Evolutionary conservation across 2,329 filamentous ascomycete genomes (phyloP), one percentile per base, ranked within the genome.

Genomic region (Colletotrichum gloeosporioides): DNA sequence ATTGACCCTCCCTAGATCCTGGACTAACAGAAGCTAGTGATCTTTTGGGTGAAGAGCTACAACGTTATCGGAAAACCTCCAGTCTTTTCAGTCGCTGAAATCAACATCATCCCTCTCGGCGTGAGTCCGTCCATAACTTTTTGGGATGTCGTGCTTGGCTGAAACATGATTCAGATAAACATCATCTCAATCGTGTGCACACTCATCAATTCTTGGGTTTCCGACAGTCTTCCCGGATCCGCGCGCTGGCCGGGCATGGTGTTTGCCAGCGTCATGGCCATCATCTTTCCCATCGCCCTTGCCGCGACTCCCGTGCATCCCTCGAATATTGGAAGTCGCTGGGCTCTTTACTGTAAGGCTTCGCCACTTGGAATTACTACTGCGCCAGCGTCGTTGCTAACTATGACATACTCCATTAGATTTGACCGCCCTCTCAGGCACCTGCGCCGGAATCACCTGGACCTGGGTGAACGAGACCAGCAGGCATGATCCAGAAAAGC

Each of bases 11-110:
- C 22, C 22, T 4, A 15, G 7, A 57, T 57, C 53, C 12, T 7
- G 39, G 0, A 49, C 6, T 49, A 49, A 49, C 39, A 27, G 27
- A 57, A 16, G 7, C 53, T n/a, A 80, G 79, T 81, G 80, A 81
- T 81, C 10, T 81, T 80, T 66, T 81, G 79, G 80, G 78, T 81
- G 29, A 81, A 81, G 61, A 81, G 79, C 39, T 81, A 81, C 73
- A 81, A 81, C 34, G 73, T 78, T 18, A 39, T 71, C 27, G 80
- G 79, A 12, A 63, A 80, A 31, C 74, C 77, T 7, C 29, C 65
- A 12, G 32, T 75, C 6, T 81, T 81, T 49, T 80, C 80, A 5
- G 79, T 81, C 9, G 77, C 79, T 2, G 78, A 80, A 39, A 81
- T 81, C 61, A 81, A 81, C 68, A 80, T 81, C 32, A 81, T 80